Evolutionary conservation across 2,329 filamentous ascomycete genomes (phyloP), one percentile per base, ranked within the genome.

Genomic region (Apiospora marii): DNA sequence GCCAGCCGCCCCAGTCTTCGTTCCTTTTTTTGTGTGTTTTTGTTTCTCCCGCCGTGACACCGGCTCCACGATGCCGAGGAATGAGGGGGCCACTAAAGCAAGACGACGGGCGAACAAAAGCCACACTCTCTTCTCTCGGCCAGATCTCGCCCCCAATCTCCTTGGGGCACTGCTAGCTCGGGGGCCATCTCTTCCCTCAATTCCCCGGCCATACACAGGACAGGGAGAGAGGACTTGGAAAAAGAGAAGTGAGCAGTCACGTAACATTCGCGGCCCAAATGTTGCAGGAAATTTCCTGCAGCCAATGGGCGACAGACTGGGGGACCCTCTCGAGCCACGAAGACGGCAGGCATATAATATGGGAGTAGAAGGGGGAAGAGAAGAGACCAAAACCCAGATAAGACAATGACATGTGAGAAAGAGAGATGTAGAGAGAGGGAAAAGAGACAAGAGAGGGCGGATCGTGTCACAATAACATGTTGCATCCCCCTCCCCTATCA

Each of bases 231-330:
- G 27, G 27, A 37, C 58, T 64, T 41, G 51, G 30, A 16, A 16
- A 16, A 37, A 27, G 12, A 64, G 34, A 64, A 64, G 58, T 64
- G 58, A 64, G 58, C 22, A 64, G 58, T 64, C 58, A 64, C 34
- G 58, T 64, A 64, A 8, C 58, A 64, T n/a, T 64, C 58, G 58
- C 41, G 37, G 10, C 37, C 34, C 22, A 22, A 19, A 41, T 30
- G 30, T 64, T 41, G 41, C 58, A 64, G 13, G 34, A 64, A 16
- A 22, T 19, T 41, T 19, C n/a, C 22, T 10, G 34, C 58, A n/a
- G 10, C 58, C 34, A 64, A n/a, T 64, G 34, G 34, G n/a, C 34
- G n/a, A 41, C 22, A 1, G 14, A 1, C 4, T 16, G 10, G 58
- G 22, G n/a, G 12, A 41, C 7, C 7, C 4, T 37, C 4, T 22